Evolutionary conservation across 352 stramenopile genomes (phyloP), one percentile per base, ranked within the genome.

Genomic region (Blastocystis sp.): DNA sequence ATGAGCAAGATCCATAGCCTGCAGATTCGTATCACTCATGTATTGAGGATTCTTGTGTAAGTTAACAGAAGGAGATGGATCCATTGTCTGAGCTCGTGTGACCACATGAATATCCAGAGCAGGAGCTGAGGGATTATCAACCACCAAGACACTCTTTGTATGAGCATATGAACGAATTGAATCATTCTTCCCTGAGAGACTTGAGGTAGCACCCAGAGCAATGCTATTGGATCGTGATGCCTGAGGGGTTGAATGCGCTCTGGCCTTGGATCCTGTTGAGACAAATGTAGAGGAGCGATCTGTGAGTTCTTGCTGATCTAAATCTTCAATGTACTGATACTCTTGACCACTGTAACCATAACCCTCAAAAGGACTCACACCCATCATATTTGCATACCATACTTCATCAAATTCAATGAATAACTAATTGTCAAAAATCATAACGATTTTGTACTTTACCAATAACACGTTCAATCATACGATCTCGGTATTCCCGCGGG

Each of bases 391-490:
- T 37, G 6, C 51, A n/a, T 74, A 46, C 63, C 42, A 37, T 5
- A 35, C 59, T 37, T 83, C 71, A 46, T 57, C 49, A 42, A 65
- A 57, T 29, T 83, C 71, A 16, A 66, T 43, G 35, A 83, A 83
- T 16, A 83, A 56, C 71, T 83, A 24, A 11, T 24, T 29, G 49
- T 46, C 11, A 83, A n/a, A 19, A 35, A 43, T 21, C n/a, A 14
- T 2, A 43, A 16, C 19, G 65, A 43, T 19, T 12, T 14, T 5
- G 6, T 27, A 83, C 71, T 29, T 63, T 61, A 14, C 71, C 71
- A 49, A 83, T 83, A 12, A 83, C 71, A 37, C 71, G 71, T 43
- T 83, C 71, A 35, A 83, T 46, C n/a, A 83, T 52, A 37, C 71
- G 71, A 42, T 83, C 51, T 16, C 51, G 37, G 27, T 83, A 83